Evolutionary conservation across 1,284 basidiomycete genomes (phyloP), one percentile per base, ranked within the genome.

Genomic region (Trametes versicolor): DNA sequence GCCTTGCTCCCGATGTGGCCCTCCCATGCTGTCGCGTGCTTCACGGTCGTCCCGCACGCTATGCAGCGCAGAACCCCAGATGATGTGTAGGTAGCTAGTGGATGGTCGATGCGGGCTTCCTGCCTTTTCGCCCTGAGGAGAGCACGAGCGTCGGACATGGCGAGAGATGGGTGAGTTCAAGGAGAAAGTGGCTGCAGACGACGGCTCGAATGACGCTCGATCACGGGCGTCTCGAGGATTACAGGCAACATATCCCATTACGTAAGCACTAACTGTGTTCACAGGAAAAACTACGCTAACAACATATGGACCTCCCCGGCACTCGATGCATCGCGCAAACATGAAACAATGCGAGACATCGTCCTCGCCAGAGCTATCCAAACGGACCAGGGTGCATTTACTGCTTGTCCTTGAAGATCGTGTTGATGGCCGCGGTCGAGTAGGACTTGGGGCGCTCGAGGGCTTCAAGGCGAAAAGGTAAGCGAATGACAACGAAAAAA

Each of bases 381-480:
- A 39, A 56, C 43, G 21, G 45, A 59, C 53, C 49, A 21, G 4
- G 6, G 10, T 58, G 36, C 34, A 34, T 62, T 68, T 69, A 80
- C 65, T 76, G 74, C 80, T 85, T 87, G 73, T 81, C 80, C 72
- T 81, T 81, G 78, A 94, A 94, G 70, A 94, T 91, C 75, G 89
- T 88, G 72, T 89, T 82, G 78, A 94, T 94, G 39, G 88, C 89
- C 23, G 80, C 85, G 54, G 86, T 93, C 27, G 92, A 94, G 79
- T 93, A 94, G 25, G 93, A 95, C 82, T 95, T 95, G 68, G 94
- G 94, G 48, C 94, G 87, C 78, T 96, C 94, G 51, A 96, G 86
- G 70, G 94, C 90, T 92, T 65, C 6, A 68, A 66, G 17, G 56
- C 19, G 51, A 27, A 10, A 10, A 45, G 43, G 58, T 60, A 25